phyloP scores from a whole-genome alignment of 2,329 filamentous ascomycete genomes.

The Aspergillus aculeatinus region DNA sequence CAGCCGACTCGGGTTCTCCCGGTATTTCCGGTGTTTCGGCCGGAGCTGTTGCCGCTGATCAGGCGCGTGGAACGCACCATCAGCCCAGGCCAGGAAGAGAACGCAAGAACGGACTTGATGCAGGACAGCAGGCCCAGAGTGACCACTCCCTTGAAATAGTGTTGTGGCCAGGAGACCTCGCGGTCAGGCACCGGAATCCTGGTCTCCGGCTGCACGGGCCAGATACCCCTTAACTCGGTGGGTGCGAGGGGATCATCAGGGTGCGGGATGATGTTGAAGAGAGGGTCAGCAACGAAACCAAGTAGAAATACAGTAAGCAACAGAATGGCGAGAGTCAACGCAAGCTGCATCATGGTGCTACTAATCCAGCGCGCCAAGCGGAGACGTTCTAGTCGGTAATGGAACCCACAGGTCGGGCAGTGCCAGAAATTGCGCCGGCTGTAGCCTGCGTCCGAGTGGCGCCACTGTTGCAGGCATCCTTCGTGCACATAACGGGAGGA shows the following conservation, averaged over 20 bases:
- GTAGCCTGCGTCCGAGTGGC: slow-evolving; percentile 67
- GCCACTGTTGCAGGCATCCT: slow-evolving; percentile 80
- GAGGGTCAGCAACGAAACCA: slow-evolving; percentile 89
- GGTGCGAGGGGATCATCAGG: slow-evolving; percentile 64
- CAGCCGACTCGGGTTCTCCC: slow-evolving; percentile 77
- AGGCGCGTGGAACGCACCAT: slow-evolving; percentile 65
- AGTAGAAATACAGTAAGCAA: slow-evolving; percentile 72
- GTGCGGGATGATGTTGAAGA: slow-evolving; percentile 84
- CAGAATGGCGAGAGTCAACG: slow-evolving; percentile 71
- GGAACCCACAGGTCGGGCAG: slow-evolving; percentile 84
- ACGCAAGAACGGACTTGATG: slow-evolving; percentile 71
- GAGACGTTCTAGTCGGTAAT: slow-evolving; percentile 75
- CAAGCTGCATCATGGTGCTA: slow-evolving; percentile 65
- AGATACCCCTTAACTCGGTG: slow-evolving; percentile 42
- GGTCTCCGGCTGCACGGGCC: slow-evolving; percentile 34
- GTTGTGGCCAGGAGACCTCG: slow-evolving; percentile 69
- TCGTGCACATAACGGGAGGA: slow-evolving; percentile 93
- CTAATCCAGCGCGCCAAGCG: slow-evolving; percentile 70
- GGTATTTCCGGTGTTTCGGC: slow-evolving; percentile 68
- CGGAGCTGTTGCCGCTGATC: slow-evolving; percentile 58
- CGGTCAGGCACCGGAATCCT: slow-evolving; percentile 43
- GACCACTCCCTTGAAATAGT: slow-evolving; percentile 88
- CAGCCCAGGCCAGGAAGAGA: slow-evolving; percentile 75
- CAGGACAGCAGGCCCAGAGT: slow-evolving; percentile 85
- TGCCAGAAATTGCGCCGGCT: slow-evolving; percentile 73